Evolutionary conservation across 2,329 filamentous ascomycete species (phyloP), one percentile per base, ranked within the genome.

Genomic region (Cladobotryum protrusum): DNA sequence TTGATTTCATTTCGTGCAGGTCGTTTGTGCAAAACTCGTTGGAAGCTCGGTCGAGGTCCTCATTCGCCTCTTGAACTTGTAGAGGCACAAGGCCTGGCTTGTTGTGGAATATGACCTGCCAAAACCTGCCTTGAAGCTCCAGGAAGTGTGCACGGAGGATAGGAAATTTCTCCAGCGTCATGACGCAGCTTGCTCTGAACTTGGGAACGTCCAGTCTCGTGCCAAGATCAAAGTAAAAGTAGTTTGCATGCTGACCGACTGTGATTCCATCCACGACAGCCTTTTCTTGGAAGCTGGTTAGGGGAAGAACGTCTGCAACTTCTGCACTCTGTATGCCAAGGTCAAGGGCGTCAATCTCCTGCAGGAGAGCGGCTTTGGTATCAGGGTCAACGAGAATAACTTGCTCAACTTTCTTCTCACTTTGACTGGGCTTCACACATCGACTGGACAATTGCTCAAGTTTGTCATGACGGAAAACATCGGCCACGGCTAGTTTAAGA

Each of bases 81-180:
- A 46, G 44, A 18, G 45, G 47, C 3, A 59, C 43, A 8, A 50
- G 39, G 4, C 51, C 37, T 14, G 52, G 43, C n/a, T 54, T 43
- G 2, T 55, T 24, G 14, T 49, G 47, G 20, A 54, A 52, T 4
- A 61, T 40, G 18, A 63, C 51, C 39, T 62, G 59, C 54, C 57
- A 57, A 43, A 54, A 50, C 20, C 55, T 50, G 3, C 56, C 57
- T 1, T 41, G 37, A 9, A 59, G 44, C 1, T n/a, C 41, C 9
- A 57, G 29, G 46, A 62, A 62, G 29, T 49, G 49, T 1, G 61
- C 51, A 2, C 60, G 54, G 0, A 63, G 51, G 17, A 62, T 59
- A 7, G 57, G 53, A 33, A 56, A 54, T 12, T 39, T 49, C 14
- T 55, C 45, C 1, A 59, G 39, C 11, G 54, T 45, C 17, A 41